Conservation (phyloP, 2,329 filamentous ascomycete genomes). For the Colletotrichum incanum region DNA sequence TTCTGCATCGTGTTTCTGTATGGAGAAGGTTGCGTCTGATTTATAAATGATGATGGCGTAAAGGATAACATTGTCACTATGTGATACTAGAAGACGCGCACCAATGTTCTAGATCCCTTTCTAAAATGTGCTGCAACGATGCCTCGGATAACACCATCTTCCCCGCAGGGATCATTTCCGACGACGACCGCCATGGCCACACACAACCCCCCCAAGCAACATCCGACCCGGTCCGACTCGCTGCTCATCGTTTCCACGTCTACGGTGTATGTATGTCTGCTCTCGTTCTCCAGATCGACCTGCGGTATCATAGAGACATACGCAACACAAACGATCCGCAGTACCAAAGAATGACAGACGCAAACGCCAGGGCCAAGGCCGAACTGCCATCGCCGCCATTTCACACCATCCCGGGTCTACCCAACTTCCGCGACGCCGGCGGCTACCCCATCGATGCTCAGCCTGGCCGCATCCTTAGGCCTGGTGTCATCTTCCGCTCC, state of each 20-base stretch:
- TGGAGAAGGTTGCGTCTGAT: neutral
- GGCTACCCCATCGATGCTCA: slow-evolving; percentile 64
- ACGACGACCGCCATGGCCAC: neutral
- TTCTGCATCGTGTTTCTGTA: neutral
- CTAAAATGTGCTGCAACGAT: neutral
- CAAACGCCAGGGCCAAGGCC: neutral
- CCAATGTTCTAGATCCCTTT: neutral
- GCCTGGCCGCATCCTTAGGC: slow-evolving; percentile 61
- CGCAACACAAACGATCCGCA: neutral
- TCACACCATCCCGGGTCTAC: slow-evolving; percentile 68
- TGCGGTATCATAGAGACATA: neutral
- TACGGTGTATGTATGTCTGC: neutral
- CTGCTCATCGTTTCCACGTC: neutral
- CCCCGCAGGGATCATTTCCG: slow-evolving; percentile 6
- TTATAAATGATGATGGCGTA: neutral
- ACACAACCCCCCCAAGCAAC: neutral
- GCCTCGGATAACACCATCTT: slow-evolving; percentile 10
- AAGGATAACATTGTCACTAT: neutral
- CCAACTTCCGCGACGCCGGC: slow-evolving; percentile 79
- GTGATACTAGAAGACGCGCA: too few species aligned
- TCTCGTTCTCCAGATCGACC: neutral
- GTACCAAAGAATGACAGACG: slow-evolving; percentile 1
- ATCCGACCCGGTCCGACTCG: neutral
- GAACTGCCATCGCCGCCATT: slow-evolving; percentile 60
- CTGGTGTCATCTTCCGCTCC: slow-evolving; percentile 75